phyloP scores from a whole-genome alignment of 2,329 filamentous ascomycete species.

The Colletotrichum somersetense region DNA sequence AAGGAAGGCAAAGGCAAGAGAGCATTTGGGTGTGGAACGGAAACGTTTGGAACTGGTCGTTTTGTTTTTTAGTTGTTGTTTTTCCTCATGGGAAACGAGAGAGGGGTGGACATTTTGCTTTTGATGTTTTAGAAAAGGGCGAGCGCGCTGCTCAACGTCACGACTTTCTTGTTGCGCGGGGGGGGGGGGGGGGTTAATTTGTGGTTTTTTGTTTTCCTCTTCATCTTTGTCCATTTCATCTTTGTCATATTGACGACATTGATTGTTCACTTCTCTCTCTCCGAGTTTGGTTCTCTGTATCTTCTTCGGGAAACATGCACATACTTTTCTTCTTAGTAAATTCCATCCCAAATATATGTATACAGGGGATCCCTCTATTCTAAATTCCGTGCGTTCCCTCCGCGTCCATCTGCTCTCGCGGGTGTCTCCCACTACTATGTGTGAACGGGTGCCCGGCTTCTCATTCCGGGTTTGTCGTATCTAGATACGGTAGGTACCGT shows the following conservation, averaged over 20 bases:
- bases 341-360: background rate
- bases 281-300: background rate
- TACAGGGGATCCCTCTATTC: background rate
- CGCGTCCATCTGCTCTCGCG: background rate
- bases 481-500: too few species aligned
- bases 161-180: conserved; percentile 4
- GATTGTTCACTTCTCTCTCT: background rate
- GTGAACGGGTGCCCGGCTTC: background rate
- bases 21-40: background rate
- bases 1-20: background rate
- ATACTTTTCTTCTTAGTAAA: conserved; percentile 3
- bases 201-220: background rate
- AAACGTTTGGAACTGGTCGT: background rate
- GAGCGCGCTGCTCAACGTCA: conserved; percentile 41
- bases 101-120: conserved; percentile 4
- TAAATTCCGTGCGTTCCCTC: background rate
- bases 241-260: background rate
- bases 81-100: background rate
- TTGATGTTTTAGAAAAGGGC: conserved; percentile 23
- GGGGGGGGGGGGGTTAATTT: too few species aligned
- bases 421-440: background rate
- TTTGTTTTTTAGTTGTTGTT: background rate
- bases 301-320: conserved; percentile 20
- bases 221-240: background rate
- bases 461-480: background rate